A percentile compares a stretch with the other conserved stretches of the same genome.
These are phyloP conservation scores for Bacidia gigantensis DNA, from an alignment of 495 filamentous ascomycete species.

Conservation along the genomic window DNA sequence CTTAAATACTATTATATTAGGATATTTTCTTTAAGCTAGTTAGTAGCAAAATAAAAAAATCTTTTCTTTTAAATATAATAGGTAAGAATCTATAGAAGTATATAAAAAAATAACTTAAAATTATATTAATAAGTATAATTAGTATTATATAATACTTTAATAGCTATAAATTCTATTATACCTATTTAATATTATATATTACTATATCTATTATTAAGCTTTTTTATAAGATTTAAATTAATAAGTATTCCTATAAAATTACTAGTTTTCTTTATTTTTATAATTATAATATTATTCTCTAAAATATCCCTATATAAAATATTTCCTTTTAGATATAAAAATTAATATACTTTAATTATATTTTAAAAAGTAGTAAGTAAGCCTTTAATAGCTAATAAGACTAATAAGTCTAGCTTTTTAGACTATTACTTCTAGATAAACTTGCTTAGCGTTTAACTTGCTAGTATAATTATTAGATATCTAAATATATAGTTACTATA, in stretches of 20 bases:
- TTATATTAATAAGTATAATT: slow-evolving; percentile 22
- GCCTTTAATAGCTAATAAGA: slow-evolving; percentile 15
- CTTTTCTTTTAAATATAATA: not conserved
- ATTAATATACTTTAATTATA: slow-evolving; percentile 15
- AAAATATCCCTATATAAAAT: slow-evolving; percentile 32
- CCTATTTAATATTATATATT: slow-evolving; percentile 6
- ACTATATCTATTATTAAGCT: not conserved
- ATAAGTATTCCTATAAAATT: slow-evolving; percentile 13
- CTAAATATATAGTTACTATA: slow-evolving; percentile 11
- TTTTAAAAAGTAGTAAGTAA: too few relatives aligned
- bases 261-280: slow-evolving; percentile 1
- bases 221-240: slow-evolving; percentile 6
- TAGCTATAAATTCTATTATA: slow-evolving; percentile 25
- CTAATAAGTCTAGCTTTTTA: too few relatives aligned
- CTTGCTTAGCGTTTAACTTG: slow-evolving; percentile 8
- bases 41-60: not conserved
- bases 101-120: slow-evolving; percentile 4
- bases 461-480: slow-evolving; percentile 11
- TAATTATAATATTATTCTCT: slow-evolving; percentile 20
- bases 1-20: not conserved
- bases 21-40: not conserved
- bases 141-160: slow-evolving; percentile 25
- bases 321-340: slow-evolving; percentile 20
- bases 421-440: too few relatives aligned
- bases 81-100: slow-evolving; percentile 1